These are phyloP conservation scores for Triangularia verruculosa DNA, from an alignment of 2,329 filamentous ascomycete genomes.

Conservation along the genomic window DNA sequence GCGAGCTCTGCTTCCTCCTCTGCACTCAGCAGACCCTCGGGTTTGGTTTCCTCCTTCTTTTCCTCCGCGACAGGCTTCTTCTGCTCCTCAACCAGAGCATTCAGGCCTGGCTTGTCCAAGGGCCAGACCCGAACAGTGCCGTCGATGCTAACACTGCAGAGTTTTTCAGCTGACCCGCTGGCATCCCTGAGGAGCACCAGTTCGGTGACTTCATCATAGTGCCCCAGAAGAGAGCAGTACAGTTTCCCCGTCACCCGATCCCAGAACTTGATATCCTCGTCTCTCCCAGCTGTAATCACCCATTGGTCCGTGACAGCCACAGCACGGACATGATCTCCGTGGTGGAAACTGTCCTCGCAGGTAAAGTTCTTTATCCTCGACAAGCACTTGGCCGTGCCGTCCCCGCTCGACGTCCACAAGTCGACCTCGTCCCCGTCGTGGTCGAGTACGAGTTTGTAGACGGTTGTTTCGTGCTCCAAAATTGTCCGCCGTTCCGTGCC, in stretches of 20 bases:
- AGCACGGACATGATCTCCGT: conserved; percentile 88
- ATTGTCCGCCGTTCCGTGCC: conserved; percentile 53
- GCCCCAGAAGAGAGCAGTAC: conserved; percentile 72
- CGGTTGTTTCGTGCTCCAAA: conserved; percentile 82
- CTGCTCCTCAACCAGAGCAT: conserved; percentile 47
- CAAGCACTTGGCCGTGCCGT: conserved; percentile 82
- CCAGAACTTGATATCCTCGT: conserved; percentile 92
- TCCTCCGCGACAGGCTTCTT: conserved; percentile 50
- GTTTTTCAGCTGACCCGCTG: conserved; percentile 40
- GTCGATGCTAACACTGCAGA: conserved; percentile 87
- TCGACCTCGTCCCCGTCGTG: conserved; percentile 60
- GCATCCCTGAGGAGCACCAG: conserved; percentile 58
- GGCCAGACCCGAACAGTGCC: conserved; percentile 84
- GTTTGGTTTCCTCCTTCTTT: conserved; percentile 45
- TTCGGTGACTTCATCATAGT: conserved; percentile 90
- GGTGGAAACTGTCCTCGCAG: conserved; percentile 67
- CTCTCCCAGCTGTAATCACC: conserved; percentile 83
- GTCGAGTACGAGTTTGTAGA: conserved; percentile 79
- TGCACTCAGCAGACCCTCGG: conserved; percentile 61
- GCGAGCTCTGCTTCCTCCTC: conserved; percentile 91
- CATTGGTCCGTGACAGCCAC: conserved; percentile 72
- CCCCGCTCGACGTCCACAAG: conserved; percentile 89
- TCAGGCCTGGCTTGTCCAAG: conserved; percentile 59
- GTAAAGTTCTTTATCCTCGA: conserved; percentile 66
- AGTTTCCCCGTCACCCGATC: conserved; percentile 70